These are phyloP conservation scores for Aspergillus neoniger DNA, from an alignment of 2,329 filamentous ascomycete species.

Conservation along the genomic window DNA sequence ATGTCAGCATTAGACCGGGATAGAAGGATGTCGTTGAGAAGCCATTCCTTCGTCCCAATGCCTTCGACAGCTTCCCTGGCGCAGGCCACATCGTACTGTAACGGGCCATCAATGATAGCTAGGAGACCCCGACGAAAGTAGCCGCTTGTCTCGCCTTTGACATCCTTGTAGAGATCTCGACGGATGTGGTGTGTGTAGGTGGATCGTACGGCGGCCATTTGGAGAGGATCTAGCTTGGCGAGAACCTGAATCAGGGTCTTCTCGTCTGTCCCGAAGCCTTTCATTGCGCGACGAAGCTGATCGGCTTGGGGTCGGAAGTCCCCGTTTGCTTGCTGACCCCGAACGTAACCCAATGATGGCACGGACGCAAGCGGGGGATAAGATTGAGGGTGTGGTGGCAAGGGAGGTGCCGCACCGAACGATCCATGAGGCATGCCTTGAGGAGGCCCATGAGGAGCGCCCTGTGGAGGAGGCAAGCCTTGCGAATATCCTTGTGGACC, in stretches of 20 bases:
- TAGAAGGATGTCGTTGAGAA: conserved; percentile 84
- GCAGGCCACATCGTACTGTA: conserved; percentile 72
- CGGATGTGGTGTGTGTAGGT: conserved; percentile 66
- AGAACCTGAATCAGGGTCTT: conserved; percentile 71
- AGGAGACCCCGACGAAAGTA: conserved; percentile 75
- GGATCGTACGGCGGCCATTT: conserved; percentile 68
- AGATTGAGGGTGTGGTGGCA: conserved; percentile 24
- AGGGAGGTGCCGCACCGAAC: not conserved
- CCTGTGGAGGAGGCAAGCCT: conserved; percentile 4
- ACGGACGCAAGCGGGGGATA: conserved; percentile 53
- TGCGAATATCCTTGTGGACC: not conserved
- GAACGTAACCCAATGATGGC: conserved; percentile 73
- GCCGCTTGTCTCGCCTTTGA: conserved; percentile 74
- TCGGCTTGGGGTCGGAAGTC: conserved; percentile 71
- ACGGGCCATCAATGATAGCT: conserved; percentile 74
- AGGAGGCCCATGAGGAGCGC: conserved; percentile 26
- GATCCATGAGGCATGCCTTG: conserved; percentile 9
- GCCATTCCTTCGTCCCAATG: conserved; percentile 78
- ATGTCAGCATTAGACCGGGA: conserved; percentile 84
- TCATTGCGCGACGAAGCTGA: conserved; percentile 79
- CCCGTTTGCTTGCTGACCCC: conserved; percentile 66
- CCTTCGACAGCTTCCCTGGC: conserved; percentile 74
- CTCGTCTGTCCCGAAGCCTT: conserved; percentile 89
- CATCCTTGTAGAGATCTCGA: conserved; percentile 71
- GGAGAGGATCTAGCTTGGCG: conserved; percentile 72